Evolutionary conservation across 495 filamentous ascomycete species (phyloP).

Genomic region (Umbilicaria muhlenbergii): DNA sequence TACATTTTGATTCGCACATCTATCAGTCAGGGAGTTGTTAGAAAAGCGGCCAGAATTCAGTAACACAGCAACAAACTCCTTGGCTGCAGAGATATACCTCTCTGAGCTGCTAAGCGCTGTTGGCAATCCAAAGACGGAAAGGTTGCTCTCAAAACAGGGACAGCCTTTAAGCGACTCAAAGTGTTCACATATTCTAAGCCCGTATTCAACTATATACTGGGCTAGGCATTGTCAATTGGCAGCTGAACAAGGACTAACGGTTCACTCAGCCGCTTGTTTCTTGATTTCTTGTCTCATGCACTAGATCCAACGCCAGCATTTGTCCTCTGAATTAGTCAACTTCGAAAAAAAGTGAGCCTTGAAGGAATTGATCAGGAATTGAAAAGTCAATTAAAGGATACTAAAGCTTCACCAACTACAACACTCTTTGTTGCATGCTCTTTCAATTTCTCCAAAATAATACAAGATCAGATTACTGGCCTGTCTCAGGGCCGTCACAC

Average conservation of each 20-base stretch:
- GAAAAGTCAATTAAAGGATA: too few species aligned
- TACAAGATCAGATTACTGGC: neutral
- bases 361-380: too few species aligned
- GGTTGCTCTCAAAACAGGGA: too few species aligned
- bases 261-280: too few species aligned
- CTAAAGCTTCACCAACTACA: neutral
- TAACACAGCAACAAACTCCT: neutral
- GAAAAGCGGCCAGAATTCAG: neutral
- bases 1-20: slow-evolving; percentile 15
- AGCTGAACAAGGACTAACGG: too few species aligned
- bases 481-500: too few species aligned
- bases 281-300: slow-evolving; percentile 1
- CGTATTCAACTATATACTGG: too few species aligned
- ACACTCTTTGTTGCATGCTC: slow-evolving; percentile 1
- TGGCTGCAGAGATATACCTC: neutral
- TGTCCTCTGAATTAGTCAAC: slow-evolving; percentile 1
- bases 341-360: neutral
- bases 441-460: slow-evolving; percentile 1
- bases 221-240: too few species aligned
- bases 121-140: too few species aligned
- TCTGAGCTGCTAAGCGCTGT: too few species aligned
- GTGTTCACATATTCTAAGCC: too few species aligned
- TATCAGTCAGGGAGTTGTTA: slow-evolving; percentile 15
- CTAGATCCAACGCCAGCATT: slow-evolving; percentile 1
- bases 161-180: too few species aligned